These are phyloP conservation scores for Thielaviopsis euricoi DNA, from an alignment of 2,329 filamentous ascomycete species.

Conservation along the genomic window DNA sequence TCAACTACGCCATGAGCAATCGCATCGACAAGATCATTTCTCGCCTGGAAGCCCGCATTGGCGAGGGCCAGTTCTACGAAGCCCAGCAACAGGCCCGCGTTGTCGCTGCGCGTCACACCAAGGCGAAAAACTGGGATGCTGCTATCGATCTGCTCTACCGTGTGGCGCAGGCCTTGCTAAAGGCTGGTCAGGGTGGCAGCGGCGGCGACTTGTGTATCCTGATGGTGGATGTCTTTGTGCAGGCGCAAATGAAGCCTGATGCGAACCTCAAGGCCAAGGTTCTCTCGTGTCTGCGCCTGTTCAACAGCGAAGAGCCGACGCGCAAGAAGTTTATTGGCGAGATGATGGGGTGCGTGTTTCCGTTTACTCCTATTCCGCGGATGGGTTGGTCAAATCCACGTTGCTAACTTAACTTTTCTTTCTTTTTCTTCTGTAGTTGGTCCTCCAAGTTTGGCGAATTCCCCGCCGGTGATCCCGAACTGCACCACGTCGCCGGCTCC, in stretches of 20 bases:
- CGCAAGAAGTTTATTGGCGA: conserved; percentile 85
- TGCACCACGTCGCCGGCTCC: conserved; percentile 81
- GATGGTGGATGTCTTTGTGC: conserved; percentile 79
- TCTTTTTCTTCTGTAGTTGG: conserved; percentile 36
- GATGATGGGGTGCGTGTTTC: conserved; percentile 48
- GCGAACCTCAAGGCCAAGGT: conserved; percentile 57
- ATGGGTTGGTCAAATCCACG: neutral
- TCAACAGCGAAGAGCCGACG: conserved; percentile 70
- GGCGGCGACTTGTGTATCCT: conserved; percentile 81
- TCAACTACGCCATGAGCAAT: conserved; percentile 17
- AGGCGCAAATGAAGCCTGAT: conserved; percentile 66
- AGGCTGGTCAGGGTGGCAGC: conserved; percentile 83
- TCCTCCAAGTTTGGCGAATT: conserved; percentile 71
- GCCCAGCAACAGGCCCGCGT: conserved; percentile 96
- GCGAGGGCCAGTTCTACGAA: conserved; percentile 90
- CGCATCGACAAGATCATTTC: conserved; percentile 42
- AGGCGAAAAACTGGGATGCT: conserved; percentile 65
- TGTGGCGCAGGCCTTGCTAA: conserved; percentile 71
- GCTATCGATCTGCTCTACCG: conserved; percentile 76
- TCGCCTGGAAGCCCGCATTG: conserved; percentile 69
- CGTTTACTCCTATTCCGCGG: neutral
- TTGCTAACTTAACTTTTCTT: conserved; percentile 2
- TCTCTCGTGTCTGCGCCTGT: conserved; percentile 63
- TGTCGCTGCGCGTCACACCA: conserved; percentile 85
- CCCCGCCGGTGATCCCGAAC: conserved; percentile 80